Evolutionary conservation across 345 rosid genomes (phyloP).

Genomic region (Kandelia obovata): DNA sequence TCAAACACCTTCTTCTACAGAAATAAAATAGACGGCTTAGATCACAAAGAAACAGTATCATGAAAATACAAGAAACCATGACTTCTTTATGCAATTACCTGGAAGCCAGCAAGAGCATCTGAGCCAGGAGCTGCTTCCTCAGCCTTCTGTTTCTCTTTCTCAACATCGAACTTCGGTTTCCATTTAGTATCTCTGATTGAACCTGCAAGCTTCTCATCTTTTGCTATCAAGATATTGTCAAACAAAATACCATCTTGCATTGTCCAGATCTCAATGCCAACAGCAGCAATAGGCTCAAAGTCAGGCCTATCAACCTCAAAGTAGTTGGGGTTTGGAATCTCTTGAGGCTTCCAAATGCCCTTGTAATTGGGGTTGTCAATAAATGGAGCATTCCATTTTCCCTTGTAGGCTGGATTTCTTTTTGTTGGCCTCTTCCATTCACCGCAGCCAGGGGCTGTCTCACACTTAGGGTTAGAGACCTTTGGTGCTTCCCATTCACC

Average conservation of each 20-base stretch:
- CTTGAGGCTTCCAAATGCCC: slow-evolving; percentile 82
- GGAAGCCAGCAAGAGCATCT: slow-evolving; percentile 47
- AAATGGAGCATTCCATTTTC: slow-evolving; percentile 72
- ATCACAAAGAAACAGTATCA: background rate
- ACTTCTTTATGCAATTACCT: slow-evolving; percentile 21
- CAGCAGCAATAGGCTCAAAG: slow-evolving; percentile 73
- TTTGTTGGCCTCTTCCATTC: slow-evolving; percentile 87
- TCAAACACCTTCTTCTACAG: slow-evolving; percentile 47
- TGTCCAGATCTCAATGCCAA: slow-evolving; percentile 92
- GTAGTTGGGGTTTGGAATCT: slow-evolving; percentile 74
- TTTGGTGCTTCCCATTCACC: slow-evolving; percentile 93
- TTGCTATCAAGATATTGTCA: slow-evolving; percentile 69
- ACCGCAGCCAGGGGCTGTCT: slow-evolving; percentile 76
- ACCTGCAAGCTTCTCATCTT: slow-evolving; percentile 60
- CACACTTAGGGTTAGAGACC: slow-evolving; percentile 76
- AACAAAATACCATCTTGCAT: slow-evolving; percentile 89
- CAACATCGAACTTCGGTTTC: slow-evolving; percentile 68
- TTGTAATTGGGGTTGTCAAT: slow-evolving; percentile 83
- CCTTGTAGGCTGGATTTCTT: slow-evolving; percentile 82
- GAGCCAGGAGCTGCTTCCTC: slow-evolving; percentile 57
- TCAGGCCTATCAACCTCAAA: slow-evolving; percentile 70
- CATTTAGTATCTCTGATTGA: slow-evolving; percentile 45
- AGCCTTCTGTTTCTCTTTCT: slow-evolving; percentile 73
- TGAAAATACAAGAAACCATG: background rate
- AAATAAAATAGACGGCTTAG: background rate